phyloP scores from a whole-genome alignment of 306 rosid species.

The Fragaria vesca region DNA sequence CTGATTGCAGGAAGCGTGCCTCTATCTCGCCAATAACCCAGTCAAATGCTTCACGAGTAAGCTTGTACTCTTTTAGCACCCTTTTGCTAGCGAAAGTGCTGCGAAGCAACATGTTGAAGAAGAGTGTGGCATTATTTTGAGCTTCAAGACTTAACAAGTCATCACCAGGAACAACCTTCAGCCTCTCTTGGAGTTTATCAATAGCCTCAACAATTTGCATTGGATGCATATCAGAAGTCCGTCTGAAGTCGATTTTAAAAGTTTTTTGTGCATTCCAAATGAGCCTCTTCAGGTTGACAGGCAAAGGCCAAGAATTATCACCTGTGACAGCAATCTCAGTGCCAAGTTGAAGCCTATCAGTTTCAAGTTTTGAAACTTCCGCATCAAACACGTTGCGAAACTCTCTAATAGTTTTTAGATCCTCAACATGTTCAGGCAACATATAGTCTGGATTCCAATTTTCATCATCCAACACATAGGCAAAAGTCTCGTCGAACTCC shows the following conservation, averaged over 20 bases:
- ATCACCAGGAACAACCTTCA: slow-evolving; percentile 95
- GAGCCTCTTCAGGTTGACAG: slow-evolving; percentile 94
- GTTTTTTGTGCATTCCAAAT: slow-evolving; percentile 98
- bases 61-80: slow-evolving; percentile 89
- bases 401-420: slow-evolving; percentile 86
- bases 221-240: slow-evolving; percentile 97
- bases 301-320: slow-evolving; percentile 86
- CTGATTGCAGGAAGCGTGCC: slow-evolving; percentile 90
- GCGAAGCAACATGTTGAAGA: slow-evolving; percentile 83
- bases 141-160: slow-evolving; percentile 91
- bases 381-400: slow-evolving; percentile 94
- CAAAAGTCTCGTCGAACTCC: slow-evolving; percentile 77
- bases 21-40: slow-evolving; percentile 98
- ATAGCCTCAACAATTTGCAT: slow-evolving; percentile 96
- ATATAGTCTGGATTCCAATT: slow-evolving; percentile 92
- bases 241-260: slow-evolving; percentile 84
- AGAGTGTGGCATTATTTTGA: slow-evolving; percentile 90
- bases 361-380: slow-evolving; percentile 81
- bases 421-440: slow-evolving; percentile 91
- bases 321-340: slow-evolving; percentile 84
- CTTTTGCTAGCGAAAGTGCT: slow-evolving; percentile 95
- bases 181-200: slow-evolving; percentile 95
- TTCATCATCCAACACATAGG: slow-evolving; percentile 83
- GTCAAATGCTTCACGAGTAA: slow-evolving; percentile 95
- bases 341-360: slow-evolving; percentile 78